Conservation (phyloP, 768 basidiomycete species). For the Galerina sulciceps region DNA sequence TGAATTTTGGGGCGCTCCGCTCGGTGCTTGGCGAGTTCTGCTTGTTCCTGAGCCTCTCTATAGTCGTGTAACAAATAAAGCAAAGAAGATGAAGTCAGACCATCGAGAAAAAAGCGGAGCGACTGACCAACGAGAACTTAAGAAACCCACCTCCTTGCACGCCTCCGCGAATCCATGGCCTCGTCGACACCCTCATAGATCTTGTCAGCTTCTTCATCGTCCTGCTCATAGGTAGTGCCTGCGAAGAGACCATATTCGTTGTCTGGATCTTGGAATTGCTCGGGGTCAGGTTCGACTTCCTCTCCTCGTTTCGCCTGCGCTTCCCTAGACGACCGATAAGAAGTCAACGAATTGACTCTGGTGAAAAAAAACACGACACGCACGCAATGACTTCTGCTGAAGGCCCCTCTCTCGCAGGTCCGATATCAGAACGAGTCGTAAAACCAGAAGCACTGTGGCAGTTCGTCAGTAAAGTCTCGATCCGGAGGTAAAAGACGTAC, state of each 20-base stretch:
- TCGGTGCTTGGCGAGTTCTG: constrained; percentile 75
- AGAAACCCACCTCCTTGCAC: constrained; percentile 70
- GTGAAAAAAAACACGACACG: constrained; percentile 32
- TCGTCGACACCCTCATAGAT: constrained; percentile 94
- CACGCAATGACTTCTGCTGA: constrained; percentile 90
- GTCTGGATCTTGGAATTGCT: constrained; percentile 95
- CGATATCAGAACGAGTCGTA: constrained; percentile 98
- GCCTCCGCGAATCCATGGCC: constrained; percentile 87
- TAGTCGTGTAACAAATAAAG: background rate
- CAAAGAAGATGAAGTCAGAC: background rate
- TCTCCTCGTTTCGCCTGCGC: constrained; percentile 88
- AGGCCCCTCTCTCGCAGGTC: constrained; percentile 94
- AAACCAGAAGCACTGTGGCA: constrained; percentile 86
- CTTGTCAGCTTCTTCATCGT: constrained; percentile 96
- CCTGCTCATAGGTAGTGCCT: constrained; percentile 93
- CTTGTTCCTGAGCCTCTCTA: constrained; percentile 79
- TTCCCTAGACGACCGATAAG: constrained; percentile 52
- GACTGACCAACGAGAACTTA: constrained; percentile 39
- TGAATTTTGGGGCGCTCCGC: constrained; percentile 94
- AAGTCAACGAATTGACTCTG: background rate
- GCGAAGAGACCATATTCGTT: constrained; percentile 97
- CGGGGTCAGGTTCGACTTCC: constrained; percentile 86
- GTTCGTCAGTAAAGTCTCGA: background rate
- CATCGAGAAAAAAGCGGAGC: constrained; percentile 20
- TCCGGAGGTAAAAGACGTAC: constrained; percentile 45